Evolutionary conservation across 192 early-diverging fungal genomes (phyloP), one percentile per base, ranked within the genome.

Genomic region (Backusella mclennaniae): DNA sequence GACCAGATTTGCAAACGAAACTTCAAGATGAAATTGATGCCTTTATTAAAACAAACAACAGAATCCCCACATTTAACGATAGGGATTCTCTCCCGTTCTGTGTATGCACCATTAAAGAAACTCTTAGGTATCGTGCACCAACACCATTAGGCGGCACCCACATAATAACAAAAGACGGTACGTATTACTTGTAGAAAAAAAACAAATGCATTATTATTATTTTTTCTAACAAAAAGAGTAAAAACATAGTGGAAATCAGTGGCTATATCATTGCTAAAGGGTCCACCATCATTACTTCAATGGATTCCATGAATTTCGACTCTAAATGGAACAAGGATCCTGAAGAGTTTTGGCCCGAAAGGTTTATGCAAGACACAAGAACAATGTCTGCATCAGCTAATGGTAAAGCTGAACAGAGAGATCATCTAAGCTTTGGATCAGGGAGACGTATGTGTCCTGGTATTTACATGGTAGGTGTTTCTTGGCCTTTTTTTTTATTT

Each of bases 1-100:
- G 73, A 14, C 79, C 75, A 5, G 74, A 76, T 14, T 39, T 77
- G 6, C 79, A 80, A 72, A 44, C 38, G 33, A 66, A 4, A 23
- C 29, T 63, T 1, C 42, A n/a, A 15, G 19, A 35, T 36, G 79
- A 80, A 46, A n/a, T 80, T 12, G 76, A 76, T 44, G 19, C 2
- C 5, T n/a, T 67, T 8, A 77, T 66, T 52, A 39, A 46, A 41
- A 15, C 19, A 15, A 17, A 73, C 1, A 26, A 36, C 5, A 33
- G 44, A 15, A 31, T 63, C 14, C 79, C 79, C 31, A 9, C 4
- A 1, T 67, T 66, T 5, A 12, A 26, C 0, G 63, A 80, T 33
- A 41, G 46, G 56, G 1, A 6, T 0, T 29, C 77, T 8, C 19
- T 77, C 7, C 79, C 79, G 4, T 72, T 63, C 23, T 36, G 31